Evolutionary conservation across 1,284 basidiomycete species (phyloP).

Genomic region (Waitea zeae): DNA sequence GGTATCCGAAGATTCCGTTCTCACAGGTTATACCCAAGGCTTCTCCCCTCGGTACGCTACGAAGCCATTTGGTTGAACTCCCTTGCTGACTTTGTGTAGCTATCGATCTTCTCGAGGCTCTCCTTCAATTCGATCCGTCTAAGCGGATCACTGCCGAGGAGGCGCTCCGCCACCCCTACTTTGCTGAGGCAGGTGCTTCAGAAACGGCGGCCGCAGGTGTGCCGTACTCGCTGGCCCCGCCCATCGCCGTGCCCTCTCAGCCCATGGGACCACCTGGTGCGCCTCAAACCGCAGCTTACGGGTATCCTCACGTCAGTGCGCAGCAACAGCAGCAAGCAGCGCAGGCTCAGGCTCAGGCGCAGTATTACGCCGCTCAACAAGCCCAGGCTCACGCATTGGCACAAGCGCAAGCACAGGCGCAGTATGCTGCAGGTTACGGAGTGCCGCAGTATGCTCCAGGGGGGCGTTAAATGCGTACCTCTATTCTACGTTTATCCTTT

Average conservation of each 20-base stretch:
- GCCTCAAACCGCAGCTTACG: constrained; percentile 44
- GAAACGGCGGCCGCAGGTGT: no score
- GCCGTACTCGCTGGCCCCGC: no score
- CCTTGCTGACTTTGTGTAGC: constrained; percentile 26
- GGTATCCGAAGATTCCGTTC: constrained; percentile 85
- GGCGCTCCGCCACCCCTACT: constrained; percentile 88
- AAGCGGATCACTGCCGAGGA: constrained; percentile 88
- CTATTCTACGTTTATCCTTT: no score
- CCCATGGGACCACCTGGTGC: no score
- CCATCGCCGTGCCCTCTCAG: constrained; percentile 19
- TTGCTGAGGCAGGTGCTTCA: no score
- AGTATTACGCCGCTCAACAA: no score
- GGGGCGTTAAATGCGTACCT: no score
- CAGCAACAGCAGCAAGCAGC: constrained; percentile 20
- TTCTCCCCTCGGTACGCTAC: constrained; percentile 59
- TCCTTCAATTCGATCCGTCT: constrained; percentile 92
- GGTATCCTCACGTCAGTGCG: constrained; percentile 30
- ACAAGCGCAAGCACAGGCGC: constrained; percentile 12
- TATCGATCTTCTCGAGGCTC: constrained; percentile 85
- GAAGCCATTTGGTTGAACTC: not conserved
- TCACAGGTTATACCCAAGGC: constrained; percentile 86
- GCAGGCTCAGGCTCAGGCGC: constrained; percentile 17
- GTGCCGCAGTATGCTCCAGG: no score
- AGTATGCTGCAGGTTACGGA: constrained; percentile 3
- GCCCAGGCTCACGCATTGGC: constrained; percentile 19